Evolutionary conservation across 2,329 filamentous ascomycete species (phyloP), one percentile per base, ranked within the genome.

Genomic region (Cladosporium sp.): DNA sequence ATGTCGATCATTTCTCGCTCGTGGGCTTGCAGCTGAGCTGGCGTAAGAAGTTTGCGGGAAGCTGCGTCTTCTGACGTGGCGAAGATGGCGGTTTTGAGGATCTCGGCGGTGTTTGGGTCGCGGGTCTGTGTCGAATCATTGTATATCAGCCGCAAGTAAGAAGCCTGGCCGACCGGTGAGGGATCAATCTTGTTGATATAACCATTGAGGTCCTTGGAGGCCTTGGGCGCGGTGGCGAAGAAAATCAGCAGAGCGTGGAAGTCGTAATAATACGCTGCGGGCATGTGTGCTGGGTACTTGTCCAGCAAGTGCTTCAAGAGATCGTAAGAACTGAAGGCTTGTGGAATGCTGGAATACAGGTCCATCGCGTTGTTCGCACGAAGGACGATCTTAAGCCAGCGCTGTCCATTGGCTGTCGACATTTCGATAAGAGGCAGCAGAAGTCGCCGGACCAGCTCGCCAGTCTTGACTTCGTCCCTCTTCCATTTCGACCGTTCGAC

Each of bases 211-310:
- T 52, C 21, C 24, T 54, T 21, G 6, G 26, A 26, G 7, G 14
- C 30, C 21, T 54, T 38, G 18, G 59, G n/a, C 11, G 21, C 28
- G 8, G 51, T 21, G 28, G 30, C 30, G n/a, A 62, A 36, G 47
- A 52, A 54, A 0, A 54, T 12, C 7, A 52, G 10, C 44, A 62
- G 21, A 12, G 30, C 47, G 44, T 73, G 74, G 1, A 75, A 65
- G 28, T 77, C 71, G 1, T 77, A 44, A 1, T 75, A 28, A 0
- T 44, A 67, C n/a, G 26, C 14, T 1, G 67, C 41, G 1, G 76
- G 74, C 3, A 76, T 54, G 47, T 65, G 41, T 4, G 59, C 62
- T 14, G 67, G 49, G n/a, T 63, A 57, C 24, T 36, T 44, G 10
- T 47, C n/a, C 21, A 72, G 51, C 1, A 71, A 30, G 10, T 36